These are phyloP conservation scores for Clarireedia sp. DNA, from an alignment of 2,329 filamentous ascomycete genomes.

Conservation along the genomic window DNA sequence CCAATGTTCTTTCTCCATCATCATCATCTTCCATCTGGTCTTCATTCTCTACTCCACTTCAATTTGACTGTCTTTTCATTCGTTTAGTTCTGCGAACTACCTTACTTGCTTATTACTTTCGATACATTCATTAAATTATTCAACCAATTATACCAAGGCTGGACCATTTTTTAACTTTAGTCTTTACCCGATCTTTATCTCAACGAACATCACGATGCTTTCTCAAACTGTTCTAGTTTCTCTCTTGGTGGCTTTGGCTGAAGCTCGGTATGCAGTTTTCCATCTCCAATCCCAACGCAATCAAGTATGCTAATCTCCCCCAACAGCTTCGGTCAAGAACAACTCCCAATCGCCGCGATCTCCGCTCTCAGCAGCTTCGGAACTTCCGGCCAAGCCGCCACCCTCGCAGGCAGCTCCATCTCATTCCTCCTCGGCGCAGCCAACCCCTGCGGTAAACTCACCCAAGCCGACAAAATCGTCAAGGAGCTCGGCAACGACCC, in stretches of 20 bases:
- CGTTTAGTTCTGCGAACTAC: conserved; percentile 28
- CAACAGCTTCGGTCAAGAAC: conserved; percentile 53
- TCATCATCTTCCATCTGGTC: neutral
- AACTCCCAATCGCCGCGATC: conserved; percentile 46
- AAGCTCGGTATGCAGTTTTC: conserved; percentile 24
- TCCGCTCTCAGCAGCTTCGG: conserved; percentile 46
- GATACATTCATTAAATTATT: conserved; percentile 22
- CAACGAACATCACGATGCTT: conserved; percentile 18
- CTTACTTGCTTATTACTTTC: neutral
- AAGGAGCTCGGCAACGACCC: conserved; percentile 49
- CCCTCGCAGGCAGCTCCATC: conserved; percentile 54
- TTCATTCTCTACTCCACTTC: conserved; percentile 2
- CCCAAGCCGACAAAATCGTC: conserved; percentile 57
- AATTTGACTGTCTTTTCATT: conserved; percentile 16
- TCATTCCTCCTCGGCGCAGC: conserved; percentile 55
- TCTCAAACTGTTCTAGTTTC: conserved; percentile 21
- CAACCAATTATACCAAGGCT: conserved; percentile 17
- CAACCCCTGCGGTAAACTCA: conserved; percentile 58
- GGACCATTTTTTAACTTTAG: conserved; percentile 20
- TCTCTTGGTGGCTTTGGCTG: conserved; percentile 20
- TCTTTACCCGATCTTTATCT: neutral
- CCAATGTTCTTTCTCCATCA: neutral
- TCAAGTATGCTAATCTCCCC: conserved; percentile 1
- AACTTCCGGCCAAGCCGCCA: conserved; percentile 51
- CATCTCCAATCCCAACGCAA: neutral